Base-by-base conservation (phyloP, 148 eudicot species). In the Spergularia marina region DNA sequence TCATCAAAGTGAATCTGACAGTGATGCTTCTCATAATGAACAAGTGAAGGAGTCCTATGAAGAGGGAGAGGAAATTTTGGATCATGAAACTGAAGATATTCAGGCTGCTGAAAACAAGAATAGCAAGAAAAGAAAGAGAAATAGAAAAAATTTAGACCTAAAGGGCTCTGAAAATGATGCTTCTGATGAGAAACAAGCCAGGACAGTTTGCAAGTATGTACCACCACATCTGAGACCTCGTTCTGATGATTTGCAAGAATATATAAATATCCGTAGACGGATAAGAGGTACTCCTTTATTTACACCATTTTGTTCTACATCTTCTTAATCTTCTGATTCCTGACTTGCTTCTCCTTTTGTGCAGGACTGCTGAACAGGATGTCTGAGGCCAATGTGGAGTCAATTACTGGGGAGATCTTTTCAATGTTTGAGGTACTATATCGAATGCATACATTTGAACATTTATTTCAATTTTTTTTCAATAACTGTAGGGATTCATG, bases 301-400 rank as follows among this genome's bases (percentile, higher is more conserved):
- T 69, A 54, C 17, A 23, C 61, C 53, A 11, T 11, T 9, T 5
- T 23, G 7, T n/a, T 72, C 9, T 18, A 20, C 47, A 70, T 16
- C 58, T n/a, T 70, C 74, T 60, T 40, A 12, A 25, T 68, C 16
- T 21, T 18, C 55, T 76, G 44, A 66, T 23, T 75, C 6, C 65
- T 78, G 57, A 65, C 69, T 40, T 60, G 20, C 52, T 77, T 79
- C 44, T 71, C 30, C 49, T 47, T 65, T 56, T 14, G 23, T 82
- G 40, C 85, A 96, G 99, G 99, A 74, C 88, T 92, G 66, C 70
- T 96, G 74, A 96, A 96, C 79, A 84, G 91, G 91, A 62, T 96
- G 77, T 93, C 98, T 61, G 98, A 96, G 81, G 81, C 97, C 53
- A 96, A 96, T 78, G 83, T 92, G 82, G 99, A 96, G 85, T 89